phyloP scores from a whole-genome alignment of 148 eudicot genomes.

The Beta vulgaris region DNA sequence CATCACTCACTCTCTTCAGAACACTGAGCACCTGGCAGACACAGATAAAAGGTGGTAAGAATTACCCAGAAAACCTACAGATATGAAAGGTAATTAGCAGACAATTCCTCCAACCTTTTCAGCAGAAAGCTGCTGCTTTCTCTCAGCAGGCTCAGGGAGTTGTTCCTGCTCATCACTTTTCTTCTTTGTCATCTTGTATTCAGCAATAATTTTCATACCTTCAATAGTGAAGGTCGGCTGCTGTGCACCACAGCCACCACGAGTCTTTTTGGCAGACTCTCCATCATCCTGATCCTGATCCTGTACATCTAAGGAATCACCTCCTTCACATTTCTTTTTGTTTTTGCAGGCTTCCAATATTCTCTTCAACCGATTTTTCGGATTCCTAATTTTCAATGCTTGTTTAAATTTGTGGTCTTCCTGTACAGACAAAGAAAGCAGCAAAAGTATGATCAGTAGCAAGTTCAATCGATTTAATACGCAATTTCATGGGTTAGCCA shows the following conservation, averaged over 20 bases:
- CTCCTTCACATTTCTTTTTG: constrained; percentile 94
- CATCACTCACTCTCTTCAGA: constrained; percentile 67
- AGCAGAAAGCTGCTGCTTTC: constrained; percentile 62
- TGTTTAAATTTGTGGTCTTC: constrained; percentile 86
- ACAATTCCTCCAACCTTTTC: constrained; percentile 41
- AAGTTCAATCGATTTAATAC: neutral
- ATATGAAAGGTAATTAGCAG: neutral
- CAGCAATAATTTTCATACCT: constrained; percentile 69
- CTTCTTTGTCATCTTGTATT: constrained; percentile 68
- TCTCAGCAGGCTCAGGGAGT: constrained; percentile 77
- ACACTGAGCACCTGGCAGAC: constrained; percentile 58
- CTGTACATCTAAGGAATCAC: constrained; percentile 77
- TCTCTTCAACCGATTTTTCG: constrained; percentile 77
- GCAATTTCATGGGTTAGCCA: neutral
- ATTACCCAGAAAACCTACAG: neutral
- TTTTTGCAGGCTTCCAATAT: constrained; percentile 91
- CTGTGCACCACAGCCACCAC: constrained; percentile 79
- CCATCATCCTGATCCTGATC: constrained; percentile 66
- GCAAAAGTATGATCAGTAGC: neutral
- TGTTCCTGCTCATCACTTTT: constrained; percentile 66
- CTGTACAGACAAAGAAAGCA: constrained; percentile 34
- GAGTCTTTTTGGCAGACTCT: constrained; percentile 54
- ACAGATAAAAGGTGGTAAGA: neutral
- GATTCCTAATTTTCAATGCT: constrained; percentile 81
- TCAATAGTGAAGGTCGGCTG: constrained; percentile 73